Conservation (phyloP, 208 protist genomes). For the Trichomonas gallinae region DNA sequence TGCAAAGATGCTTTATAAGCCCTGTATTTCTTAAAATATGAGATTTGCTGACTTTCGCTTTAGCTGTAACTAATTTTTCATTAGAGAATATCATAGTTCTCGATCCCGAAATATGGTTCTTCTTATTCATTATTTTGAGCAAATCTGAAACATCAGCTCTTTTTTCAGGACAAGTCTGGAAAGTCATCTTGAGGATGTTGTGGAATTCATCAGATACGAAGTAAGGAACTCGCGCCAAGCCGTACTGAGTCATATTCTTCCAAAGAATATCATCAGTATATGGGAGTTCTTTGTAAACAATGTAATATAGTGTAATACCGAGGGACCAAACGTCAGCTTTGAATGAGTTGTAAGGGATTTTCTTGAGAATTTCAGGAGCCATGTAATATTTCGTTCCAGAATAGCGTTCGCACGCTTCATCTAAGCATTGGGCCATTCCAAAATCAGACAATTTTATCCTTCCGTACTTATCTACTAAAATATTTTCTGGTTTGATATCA, state of each 20-base stretch:
- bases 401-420: conserved; percentile 34
- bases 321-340: conserved; percentile 54
- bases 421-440: conserved; percentile 39
- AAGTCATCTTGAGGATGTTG: not conserved
- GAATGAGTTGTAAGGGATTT: conserved; percentile 32
- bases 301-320: conserved; percentile 39
- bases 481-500: conserved; percentile 38
- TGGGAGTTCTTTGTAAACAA: not conserved
- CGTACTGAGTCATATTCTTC: not conserved
- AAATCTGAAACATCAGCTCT: not conserved
- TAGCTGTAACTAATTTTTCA: too few relatives aligned
- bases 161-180: not conserved
- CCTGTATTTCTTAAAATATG: too few relatives aligned
- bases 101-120: not conserved
- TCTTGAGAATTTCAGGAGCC: conserved; percentile 45
- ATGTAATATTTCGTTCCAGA: conserved; percentile 48
- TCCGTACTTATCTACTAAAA: conserved; percentile 35
- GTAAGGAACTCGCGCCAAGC: not conserved
- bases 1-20: too few relatives aligned
- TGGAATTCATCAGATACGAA: not conserved
- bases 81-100: not conserved
- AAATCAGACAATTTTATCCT: conserved; percentile 54
- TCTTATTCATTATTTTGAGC: not conserved
- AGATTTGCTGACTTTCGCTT: too few relatives aligned
- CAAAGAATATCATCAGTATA: not conserved